These are phyloP conservation scores for Sarcomyxa edulis DNA, from an alignment of 768 basidiomycete species.

Conservation along the genomic window DNA sequence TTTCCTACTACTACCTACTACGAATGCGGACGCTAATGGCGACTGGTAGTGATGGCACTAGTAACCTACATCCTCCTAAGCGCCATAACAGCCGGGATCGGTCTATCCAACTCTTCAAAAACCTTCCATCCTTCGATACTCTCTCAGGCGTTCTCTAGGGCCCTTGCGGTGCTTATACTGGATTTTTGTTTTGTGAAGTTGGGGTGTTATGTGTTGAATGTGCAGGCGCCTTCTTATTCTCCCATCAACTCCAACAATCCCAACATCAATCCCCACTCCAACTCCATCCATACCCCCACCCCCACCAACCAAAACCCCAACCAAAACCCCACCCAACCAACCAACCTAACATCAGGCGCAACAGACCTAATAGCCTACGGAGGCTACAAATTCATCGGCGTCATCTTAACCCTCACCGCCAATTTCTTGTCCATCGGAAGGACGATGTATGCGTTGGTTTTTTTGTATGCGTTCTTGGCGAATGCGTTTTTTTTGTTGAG, in stretches of 20 bases:
- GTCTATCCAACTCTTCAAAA: no score
- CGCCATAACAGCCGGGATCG: constrained; percentile 79
- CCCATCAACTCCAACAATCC: no score
- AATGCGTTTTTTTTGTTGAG: constrained; percentile 92
- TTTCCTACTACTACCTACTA: neutral
- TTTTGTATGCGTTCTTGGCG: constrained; percentile 81
- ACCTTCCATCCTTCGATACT: constrained; percentile 87
- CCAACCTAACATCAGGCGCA: constrained; percentile 57
- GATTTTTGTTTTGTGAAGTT: constrained; percentile 89
- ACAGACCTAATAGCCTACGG: constrained; percentile 88
- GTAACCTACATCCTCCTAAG: constrained; percentile 93
- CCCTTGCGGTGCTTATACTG: constrained; percentile 76
- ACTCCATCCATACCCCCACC: no score
- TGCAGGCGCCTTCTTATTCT: no score
- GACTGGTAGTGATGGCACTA: constrained; percentile 94
- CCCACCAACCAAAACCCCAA: no score
- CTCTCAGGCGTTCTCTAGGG: constrained; percentile 80
- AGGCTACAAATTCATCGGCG: constrained; percentile 97
- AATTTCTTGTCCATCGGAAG: constrained; percentile 59
- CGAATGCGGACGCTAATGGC: no score
- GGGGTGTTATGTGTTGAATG: constrained; percentile 91
- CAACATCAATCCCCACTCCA: no score
- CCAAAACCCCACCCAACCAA: no score
- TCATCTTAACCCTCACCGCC: constrained; percentile 76
- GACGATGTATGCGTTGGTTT: constrained; percentile 64